A percentile compares a stretch with the other conserved stretches of the same genome.
phyloP scores from a whole-genome alignment of 257 asterid species.

The Jacaranda copaia region DNA sequence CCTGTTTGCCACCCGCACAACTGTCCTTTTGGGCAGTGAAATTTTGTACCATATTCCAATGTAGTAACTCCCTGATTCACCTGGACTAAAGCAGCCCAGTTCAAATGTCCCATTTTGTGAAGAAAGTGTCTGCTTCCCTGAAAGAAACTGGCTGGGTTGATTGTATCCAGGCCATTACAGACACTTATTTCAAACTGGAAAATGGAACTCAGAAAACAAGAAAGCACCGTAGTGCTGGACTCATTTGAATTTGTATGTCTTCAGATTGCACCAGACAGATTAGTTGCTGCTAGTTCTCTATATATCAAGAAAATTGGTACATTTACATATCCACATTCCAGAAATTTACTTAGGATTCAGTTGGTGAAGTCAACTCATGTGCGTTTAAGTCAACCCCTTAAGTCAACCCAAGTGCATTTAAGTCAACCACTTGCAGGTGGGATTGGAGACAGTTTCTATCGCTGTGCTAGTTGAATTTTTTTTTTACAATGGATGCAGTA shows the following conservation, averaged over 20 bases:
- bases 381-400: not conserved
- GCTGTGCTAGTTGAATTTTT: not conserved
- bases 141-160: not conserved
- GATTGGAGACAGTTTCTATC: not conserved
- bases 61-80: not conserved
- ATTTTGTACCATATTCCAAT: constrained; percentile 1
- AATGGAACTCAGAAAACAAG: not conserved
- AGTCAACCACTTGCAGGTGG: not conserved
- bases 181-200: not conserved
- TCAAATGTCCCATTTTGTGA: constrained; percentile 17
- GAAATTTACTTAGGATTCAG: not conserved
- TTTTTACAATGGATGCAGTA: no score
- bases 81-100: constrained; percentile 26
- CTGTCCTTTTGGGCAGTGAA: not conserved
- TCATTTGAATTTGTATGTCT: not conserved
- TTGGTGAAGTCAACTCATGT: not conserved
- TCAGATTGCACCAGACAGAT: not conserved
- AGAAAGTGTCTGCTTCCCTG: not conserved
- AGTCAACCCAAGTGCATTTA: no score
- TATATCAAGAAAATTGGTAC: not conserved
- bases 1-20: constrained; percentile 8
- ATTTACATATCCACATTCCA: not conserved
- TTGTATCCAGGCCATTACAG: constrained; percentile 4
- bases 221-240: not conserved
- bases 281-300: not conserved